Evolutionary conservation across 2,329 filamentous ascomycete species (phyloP).

Genomic region (Didymella glomerata): DNA sequence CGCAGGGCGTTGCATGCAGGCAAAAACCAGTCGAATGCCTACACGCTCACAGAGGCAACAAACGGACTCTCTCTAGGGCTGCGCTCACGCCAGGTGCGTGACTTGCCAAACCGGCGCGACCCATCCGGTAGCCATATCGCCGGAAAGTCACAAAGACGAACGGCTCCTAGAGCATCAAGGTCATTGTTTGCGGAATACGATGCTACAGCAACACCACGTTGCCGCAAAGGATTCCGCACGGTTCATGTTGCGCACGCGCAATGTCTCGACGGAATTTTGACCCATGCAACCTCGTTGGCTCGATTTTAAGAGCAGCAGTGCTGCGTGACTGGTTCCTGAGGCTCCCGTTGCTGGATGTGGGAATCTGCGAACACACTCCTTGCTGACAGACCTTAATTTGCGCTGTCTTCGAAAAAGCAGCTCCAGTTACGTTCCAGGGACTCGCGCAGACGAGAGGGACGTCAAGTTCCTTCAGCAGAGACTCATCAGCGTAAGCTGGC

Average conservation of each 20-base stretch:
- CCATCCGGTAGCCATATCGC: not conserved
- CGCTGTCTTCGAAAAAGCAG: too few species aligned
- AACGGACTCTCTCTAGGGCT: not conserved
- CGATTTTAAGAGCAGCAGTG: not conserved
- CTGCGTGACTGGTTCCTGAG: too few species aligned
- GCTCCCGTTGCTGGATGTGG: not conserved
- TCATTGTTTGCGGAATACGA: slow-evolving; percentile 13
- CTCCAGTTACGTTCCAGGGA: too few species aligned
- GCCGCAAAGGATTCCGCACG: not conserved
- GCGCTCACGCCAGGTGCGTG: too few species aligned
- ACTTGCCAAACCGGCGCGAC: not conserved
- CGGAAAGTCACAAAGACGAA: not conserved
- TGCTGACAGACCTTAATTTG: too few species aligned
- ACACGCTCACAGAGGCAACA: not conserved
- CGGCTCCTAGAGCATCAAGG: not conserved
- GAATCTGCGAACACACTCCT: too few species aligned
- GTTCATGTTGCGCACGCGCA: not conserved
- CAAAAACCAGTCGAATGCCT: not conserved
- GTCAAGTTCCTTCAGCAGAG: not conserved
- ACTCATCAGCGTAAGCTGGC: not conserved
- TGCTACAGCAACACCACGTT: slow-evolving; percentile 5
- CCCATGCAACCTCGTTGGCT: not conserved
- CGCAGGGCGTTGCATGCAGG: not conserved
- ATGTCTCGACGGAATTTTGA: not conserved
- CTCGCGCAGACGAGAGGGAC: not conserved